Evolutionary conservation across 2,329 filamentous ascomycete species (phyloP).

Genomic region (Aspergillus fijiensis): DNA sequence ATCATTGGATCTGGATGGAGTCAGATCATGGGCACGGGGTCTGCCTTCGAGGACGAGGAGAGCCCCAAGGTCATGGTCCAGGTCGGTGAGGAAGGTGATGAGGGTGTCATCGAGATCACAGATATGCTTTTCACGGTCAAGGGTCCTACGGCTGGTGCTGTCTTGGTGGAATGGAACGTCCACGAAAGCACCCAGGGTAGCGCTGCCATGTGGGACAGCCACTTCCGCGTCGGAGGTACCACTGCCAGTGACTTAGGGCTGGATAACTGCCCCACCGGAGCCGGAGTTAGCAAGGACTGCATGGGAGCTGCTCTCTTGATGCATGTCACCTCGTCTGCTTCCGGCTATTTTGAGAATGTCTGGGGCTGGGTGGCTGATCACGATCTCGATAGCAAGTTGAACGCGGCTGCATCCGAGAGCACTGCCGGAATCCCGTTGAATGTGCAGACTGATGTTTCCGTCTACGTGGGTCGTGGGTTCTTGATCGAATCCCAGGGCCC

Average conservation of each 20-base stretch:
- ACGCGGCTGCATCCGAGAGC: slow-evolving; percentile 6
- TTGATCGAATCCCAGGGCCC: slow-evolving; percentile 47
- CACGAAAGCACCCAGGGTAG: slow-evolving; percentile 26
- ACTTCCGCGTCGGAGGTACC: slow-evolving; percentile 40
- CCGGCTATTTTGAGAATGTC: slow-evolving; percentile 30
- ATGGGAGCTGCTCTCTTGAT: slow-evolving; percentile 52
- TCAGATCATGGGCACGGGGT: slow-evolving; percentile 49
- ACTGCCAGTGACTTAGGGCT: slow-evolving; percentile 16
- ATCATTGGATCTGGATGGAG: slow-evolving; percentile 55
- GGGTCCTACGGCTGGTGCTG: slow-evolving; percentile 35
- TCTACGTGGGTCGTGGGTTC: slow-evolving; percentile 52
- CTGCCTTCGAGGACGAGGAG: slow-evolving; percentile 43
- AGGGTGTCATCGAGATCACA: slow-evolving; percentile 47
- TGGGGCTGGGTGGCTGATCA: slow-evolving; percentile 33
- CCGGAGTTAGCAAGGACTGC: slow-evolving; percentile 18
- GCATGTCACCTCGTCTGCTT: slow-evolving; percentile 58
- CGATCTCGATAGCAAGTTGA: slow-evolving; percentile 23
- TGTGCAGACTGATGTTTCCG: slow-evolving; percentile 60
- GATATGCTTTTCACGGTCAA: slow-evolving; percentile 36
- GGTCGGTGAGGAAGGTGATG: slow-evolving; percentile 51
- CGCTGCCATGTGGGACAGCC: slow-evolving; percentile 25
- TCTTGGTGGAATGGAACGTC: slow-evolving; percentile 42
- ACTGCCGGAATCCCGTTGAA: not conserved
- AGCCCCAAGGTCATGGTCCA: slow-evolving; percentile 51
- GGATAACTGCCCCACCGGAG: slow-evolving; percentile 26